Base-by-base conservation (phyloP, 2,329 filamentous ascomycete genomes). In the Chaetothyriales sp. region DNA sequence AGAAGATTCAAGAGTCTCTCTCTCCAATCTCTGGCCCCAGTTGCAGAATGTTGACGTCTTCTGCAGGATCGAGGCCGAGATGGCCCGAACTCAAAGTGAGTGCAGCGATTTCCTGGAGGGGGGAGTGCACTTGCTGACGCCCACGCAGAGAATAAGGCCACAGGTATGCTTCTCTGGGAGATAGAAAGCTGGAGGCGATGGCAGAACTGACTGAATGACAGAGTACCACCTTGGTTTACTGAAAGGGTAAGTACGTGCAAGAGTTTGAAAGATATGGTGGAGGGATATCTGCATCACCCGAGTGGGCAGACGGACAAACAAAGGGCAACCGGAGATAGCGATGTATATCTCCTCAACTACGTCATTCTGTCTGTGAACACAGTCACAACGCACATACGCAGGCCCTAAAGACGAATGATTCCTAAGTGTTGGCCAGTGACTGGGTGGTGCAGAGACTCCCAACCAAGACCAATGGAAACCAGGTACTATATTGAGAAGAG, bases 151-250 rank as follows among this genome's bases (percentile, higher is more conserved):
- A 98, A 98, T 67, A 98, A 98, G 81, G 90, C 90, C 54, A 98
- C 92, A 69, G 89, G 90, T 95, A 81, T 64, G 83, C 69, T 15
- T 49, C 50, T n/a, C 33, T 13, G 49, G n/a, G 18, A 29, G 15
- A 44, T 43, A 37, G 53, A 49, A 22, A 48, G 49, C 52, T 54
- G 18, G 47, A 55, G 9, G 60, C 51, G 51, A 53, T 67, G 62
- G 54, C 9, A 15, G 4, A 48, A 57, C 63, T 73, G 57, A 73
- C 62, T 65, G 44, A 62, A 15, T 54, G 46, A 44, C 53, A 95
- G 92, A 98, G 77, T 97, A 98, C 73, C 92, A 98, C 77, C 77
- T 98, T 70, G 92, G 92, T 75, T 78, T 98, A 61, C 74, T 98
- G 58, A 98, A 98, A 81, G 92, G 92, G 89, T 95, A 71, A 63